Evolutionary conservation across 768 basidiomycete species (phyloP).

Genomic region (Boletus bicolor): DNA sequence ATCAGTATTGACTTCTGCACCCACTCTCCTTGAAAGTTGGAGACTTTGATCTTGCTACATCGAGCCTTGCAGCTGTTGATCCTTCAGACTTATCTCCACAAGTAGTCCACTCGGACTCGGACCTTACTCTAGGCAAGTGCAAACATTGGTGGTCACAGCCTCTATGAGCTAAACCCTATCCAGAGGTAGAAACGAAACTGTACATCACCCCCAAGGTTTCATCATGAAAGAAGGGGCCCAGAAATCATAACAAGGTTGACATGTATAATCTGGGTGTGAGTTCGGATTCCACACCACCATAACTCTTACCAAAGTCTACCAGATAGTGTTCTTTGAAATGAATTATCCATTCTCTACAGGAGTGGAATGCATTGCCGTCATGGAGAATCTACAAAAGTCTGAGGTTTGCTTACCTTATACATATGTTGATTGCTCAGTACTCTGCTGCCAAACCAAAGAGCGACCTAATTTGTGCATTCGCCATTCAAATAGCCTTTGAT

Average conservation of each 20-base stretch:
- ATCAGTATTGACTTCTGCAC: background rate
- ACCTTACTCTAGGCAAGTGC: conserved; percentile 69
- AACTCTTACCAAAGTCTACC: background rate
- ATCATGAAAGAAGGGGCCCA: conserved; percentile 55
- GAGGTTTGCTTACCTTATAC: conserved; percentile 77
- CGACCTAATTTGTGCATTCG: conserved; percentile 63
- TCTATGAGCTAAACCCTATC: background rate
- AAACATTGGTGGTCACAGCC: background rate
- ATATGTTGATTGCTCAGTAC: conserved; percentile 62
- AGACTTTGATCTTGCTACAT: conserved; percentile 90
- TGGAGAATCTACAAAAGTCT: conserved; percentile 74
- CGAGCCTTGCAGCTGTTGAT: conserved; percentile 74
- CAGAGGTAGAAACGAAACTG: conserved; percentile 85
- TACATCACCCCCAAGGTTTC: conserved; percentile 94
- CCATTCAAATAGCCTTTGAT: conserved; percentile 74
- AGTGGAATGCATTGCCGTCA: conserved; percentile 78
- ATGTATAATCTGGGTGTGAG: conserved; percentile 91
- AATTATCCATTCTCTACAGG: conserved; percentile 80
- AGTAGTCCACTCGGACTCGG: conserved; percentile 47
- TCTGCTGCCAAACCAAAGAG: conserved; percentile 50
- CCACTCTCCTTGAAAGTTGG: conserved; percentile 51
- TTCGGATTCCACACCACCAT: conserved; percentile 4
- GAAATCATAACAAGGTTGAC: conserved; percentile 85
- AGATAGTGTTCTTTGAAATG: conserved; percentile 99
- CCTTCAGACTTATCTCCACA: conserved; percentile 61